These are phyloP conservation scores for Mucor sp. DNA, from an alignment of 371 early-diverging fungal species.

Conservation along the genomic window DNA sequence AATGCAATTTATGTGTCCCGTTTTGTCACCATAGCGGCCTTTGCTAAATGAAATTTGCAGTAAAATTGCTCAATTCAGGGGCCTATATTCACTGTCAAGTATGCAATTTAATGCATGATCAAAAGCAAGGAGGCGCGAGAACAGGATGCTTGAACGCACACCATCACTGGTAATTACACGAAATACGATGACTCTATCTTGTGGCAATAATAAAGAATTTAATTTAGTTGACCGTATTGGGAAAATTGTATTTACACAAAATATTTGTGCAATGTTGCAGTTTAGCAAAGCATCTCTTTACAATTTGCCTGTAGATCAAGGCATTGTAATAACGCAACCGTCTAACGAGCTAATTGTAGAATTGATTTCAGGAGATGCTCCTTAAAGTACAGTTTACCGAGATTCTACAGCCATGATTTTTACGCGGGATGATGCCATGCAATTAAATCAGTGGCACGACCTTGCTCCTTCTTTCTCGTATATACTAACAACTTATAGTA, in stretches of 20 bases:
- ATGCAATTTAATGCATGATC: background rate
- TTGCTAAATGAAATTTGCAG: background rate
- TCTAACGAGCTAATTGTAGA: background rate
- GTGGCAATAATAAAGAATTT: background rate
- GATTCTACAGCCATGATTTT: background rate
- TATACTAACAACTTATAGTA: background rate
- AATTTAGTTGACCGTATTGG: background rate
- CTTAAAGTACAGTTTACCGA: background rate
- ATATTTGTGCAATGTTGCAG: background rate
- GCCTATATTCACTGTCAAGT: background rate
- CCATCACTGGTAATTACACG: background rate
- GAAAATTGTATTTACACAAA: background rate
- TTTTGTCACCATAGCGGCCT: background rate
- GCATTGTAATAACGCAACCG: background rate
- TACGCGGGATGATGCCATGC: background rate
- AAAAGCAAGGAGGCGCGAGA: background rate
- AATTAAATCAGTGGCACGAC: background rate
- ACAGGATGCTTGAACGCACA: background rate
- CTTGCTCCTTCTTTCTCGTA: background rate
- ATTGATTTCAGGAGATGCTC: background rate
- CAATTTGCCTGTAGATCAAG: background rate
- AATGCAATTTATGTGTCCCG: background rate
- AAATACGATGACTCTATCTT: background rate
- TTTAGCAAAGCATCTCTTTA: background rate
- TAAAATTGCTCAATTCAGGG: background rate